phyloP scores from a whole-genome alignment of 2,329 filamentous ascomycete species.

The Stachybotrys chlorohalonatus region DNA sequence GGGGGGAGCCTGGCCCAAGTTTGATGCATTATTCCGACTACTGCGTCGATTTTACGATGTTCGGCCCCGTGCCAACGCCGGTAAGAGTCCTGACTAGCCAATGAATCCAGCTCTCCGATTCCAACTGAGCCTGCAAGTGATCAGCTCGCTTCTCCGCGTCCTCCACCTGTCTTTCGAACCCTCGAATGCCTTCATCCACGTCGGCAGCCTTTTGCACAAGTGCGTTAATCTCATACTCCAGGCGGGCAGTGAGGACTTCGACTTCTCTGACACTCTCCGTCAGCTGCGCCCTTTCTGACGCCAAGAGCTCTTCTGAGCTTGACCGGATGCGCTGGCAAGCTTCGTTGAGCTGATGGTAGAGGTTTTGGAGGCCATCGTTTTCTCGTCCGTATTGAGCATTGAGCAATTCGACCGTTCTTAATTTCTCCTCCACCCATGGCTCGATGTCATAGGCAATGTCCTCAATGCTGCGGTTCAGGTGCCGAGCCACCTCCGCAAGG shows the following conservation, averaged over 20 bases:
- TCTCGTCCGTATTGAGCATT: slow-evolving; percentile 55
- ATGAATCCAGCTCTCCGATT: slow-evolving; percentile 54
- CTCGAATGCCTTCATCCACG: slow-evolving; percentile 70
- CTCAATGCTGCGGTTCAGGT: slow-evolving; percentile 43
- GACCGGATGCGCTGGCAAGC: slow-evolving; percentile 60
- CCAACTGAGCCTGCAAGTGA: slow-evolving; percentile 52
- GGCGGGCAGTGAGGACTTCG: slow-evolving; percentile 70
- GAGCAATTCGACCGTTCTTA: slow-evolving; percentile 47
- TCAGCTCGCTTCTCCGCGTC: slow-evolving; percentile 59
- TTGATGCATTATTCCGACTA: neutral
- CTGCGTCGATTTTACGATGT: slow-evolving; percentile 31
- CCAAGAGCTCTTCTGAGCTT: slow-evolving; percentile 58
- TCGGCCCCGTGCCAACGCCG: slow-evolving; percentile 50
- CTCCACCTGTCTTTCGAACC: slow-evolving; percentile 71
- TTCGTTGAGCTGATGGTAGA: slow-evolving; percentile 64
- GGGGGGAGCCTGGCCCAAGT: neutral
- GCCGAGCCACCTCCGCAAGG: slow-evolving; percentile 44
- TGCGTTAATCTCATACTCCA: slow-evolving; percentile 85
- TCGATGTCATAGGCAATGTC: slow-evolving; percentile 42
- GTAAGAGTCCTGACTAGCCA: slow-evolving; percentile 56
- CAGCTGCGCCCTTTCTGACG: slow-evolving; percentile 58
- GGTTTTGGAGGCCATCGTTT: slow-evolving; percentile 52
- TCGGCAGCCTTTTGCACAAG: slow-evolving; percentile 76
- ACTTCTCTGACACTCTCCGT: slow-evolving; percentile 68
- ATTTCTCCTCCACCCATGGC: slow-evolving; percentile 52